These are phyloP conservation scores for Lepidium africanum DNA, from an alignment of 345 rosid species.

Conservation along the genomic window DNA sequence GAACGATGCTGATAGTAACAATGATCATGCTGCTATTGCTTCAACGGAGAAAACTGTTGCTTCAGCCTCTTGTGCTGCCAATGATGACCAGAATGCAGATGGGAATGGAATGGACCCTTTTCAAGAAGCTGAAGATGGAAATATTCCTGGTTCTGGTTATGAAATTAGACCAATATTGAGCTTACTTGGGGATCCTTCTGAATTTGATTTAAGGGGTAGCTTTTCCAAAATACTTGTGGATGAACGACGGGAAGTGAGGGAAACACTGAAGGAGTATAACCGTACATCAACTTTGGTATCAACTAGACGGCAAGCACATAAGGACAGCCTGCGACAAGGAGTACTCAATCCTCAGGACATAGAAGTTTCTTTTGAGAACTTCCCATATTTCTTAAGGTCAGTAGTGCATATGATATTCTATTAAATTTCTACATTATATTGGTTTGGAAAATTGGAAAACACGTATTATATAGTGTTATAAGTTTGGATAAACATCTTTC, in stretches of 20 bases:
- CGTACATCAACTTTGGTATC: conserved; percentile 33
- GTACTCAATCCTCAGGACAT: conserved; percentile 54
- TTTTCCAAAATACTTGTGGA: conserved; percentile 49
- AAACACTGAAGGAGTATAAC: conserved; percentile 42
- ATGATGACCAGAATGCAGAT: conserved; percentile 45
- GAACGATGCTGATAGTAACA: conserved; percentile 49
- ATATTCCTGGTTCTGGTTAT: conserved; percentile 41
- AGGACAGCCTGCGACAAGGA: conserved; percentile 59
- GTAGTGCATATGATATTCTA: not conserved
- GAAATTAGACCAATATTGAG: conserved; percentile 61
- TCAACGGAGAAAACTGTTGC: conserved; percentile 30
- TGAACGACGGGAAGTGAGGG: conserved; percentile 46
- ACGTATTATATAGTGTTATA: not conserved
- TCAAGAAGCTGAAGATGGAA: conserved; percentile 42
- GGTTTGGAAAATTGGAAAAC: not conserved
- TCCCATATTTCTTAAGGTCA: conserved; percentile 87
- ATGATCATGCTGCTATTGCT: conserved; percentile 43
- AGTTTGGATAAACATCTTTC: not conserved
- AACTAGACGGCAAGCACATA: conserved; percentile 59
- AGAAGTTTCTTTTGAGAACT: conserved; percentile 68
- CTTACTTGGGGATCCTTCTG: conserved; percentile 51
- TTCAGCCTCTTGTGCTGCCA: conserved; percentile 35
- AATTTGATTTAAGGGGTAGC: conserved; percentile 46
- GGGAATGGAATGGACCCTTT: conserved; percentile 43
- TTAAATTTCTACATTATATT: not conserved